Conservation (phyloP, 371 early-diverging fungal species). For the Mortierella sp. region DNA sequence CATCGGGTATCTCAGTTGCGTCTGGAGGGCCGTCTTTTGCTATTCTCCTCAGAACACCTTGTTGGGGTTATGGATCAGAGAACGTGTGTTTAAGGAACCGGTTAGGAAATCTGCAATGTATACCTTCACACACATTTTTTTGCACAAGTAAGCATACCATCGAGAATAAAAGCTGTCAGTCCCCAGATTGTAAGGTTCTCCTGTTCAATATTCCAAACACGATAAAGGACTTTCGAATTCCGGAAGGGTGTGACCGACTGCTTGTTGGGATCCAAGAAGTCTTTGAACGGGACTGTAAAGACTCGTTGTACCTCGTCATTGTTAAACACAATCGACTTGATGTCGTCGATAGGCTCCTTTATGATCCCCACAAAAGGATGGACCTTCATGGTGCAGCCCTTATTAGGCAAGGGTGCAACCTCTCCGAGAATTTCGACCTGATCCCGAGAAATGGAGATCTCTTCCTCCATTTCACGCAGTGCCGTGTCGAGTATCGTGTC, state of each 20-base stretch:
- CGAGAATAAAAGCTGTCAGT: slow-evolving; percentile 83
- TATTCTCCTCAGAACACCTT: slow-evolving; percentile 36
- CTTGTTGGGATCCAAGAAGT: slow-evolving; percentile 67
- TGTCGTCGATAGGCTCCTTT: slow-evolving; percentile 55
- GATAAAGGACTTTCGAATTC: slow-evolving; percentile 62
- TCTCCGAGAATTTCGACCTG: slow-evolving; percentile 74
- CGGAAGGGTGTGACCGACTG: slow-evolving; percentile 65
- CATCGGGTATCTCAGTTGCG: slow-evolving; percentile 29
- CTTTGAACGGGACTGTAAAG: slow-evolving; percentile 77
- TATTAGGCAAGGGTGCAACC: slow-evolving; percentile 74
- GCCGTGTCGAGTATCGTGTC: slow-evolving; percentile 72
- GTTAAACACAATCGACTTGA: slow-evolving; percentile 60
- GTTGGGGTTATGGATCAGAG: not conserved
- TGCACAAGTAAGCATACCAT: slow-evolving; percentile 55
- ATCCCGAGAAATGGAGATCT: slow-evolving; percentile 69
- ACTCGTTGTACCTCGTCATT: slow-evolving; percentile 77
- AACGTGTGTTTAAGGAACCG: not conserved
- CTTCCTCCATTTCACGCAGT: slow-evolving; percentile 88
- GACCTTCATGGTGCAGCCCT: slow-evolving; percentile 70
- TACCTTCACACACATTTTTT: not conserved
- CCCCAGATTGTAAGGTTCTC: slow-evolving; percentile 81
- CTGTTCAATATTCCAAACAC: slow-evolving; percentile 66
- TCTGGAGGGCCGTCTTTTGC: slow-evolving; percentile 27
- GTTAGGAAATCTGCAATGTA: not conserved
- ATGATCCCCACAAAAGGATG: slow-evolving; percentile 81